Evolutionary conservation across 495 filamentous ascomycete species (phyloP).

Genomic region (Penicillium macrosclerotiorum): DNA sequence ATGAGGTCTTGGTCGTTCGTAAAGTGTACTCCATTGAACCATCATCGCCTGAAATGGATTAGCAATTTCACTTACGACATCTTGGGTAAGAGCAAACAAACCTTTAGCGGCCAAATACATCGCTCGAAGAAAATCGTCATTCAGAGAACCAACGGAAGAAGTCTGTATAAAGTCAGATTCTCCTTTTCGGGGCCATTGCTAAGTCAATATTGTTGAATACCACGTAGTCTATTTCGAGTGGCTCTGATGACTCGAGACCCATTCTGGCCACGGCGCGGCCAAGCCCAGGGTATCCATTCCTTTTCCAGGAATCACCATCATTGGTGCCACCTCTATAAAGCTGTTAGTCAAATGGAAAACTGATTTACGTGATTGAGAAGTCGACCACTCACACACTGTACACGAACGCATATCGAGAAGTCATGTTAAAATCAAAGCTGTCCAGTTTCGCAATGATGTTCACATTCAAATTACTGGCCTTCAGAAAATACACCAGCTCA

Average conservation of each 20-base stretch:
- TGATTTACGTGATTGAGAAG: background rate
- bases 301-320: constrained; percentile 49
- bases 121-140: constrained; percentile 60
- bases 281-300: constrained; percentile 70
- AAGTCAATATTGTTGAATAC: constrained; percentile 28
- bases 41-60: constrained; percentile 50
- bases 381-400: constrained; percentile 60
- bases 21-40: constrained; percentile 55
- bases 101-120: constrained; percentile 79
- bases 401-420: constrained; percentile 69
- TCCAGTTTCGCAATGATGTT: constrained; percentile 57
- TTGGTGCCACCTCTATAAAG: constrained; percentile 51
- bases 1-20: constrained; percentile 35
- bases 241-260: constrained; percentile 44
- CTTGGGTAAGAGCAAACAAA: constrained; percentile 20
- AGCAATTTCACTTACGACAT: background rate
- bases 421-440: constrained; percentile 74
- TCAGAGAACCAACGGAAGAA: constrained; percentile 77
- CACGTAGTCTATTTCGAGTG: constrained; percentile 60
- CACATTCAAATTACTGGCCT: constrained; percentile 62
- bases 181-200: background rate
- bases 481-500: constrained; percentile 69
- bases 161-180: constrained; percentile 43
- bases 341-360: constrained; percentile 8
- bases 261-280: constrained; percentile 58